Conservation (phyloP, 1,284 basidiomycete genomes). For the Microbotryum scabiosae region DNA sequence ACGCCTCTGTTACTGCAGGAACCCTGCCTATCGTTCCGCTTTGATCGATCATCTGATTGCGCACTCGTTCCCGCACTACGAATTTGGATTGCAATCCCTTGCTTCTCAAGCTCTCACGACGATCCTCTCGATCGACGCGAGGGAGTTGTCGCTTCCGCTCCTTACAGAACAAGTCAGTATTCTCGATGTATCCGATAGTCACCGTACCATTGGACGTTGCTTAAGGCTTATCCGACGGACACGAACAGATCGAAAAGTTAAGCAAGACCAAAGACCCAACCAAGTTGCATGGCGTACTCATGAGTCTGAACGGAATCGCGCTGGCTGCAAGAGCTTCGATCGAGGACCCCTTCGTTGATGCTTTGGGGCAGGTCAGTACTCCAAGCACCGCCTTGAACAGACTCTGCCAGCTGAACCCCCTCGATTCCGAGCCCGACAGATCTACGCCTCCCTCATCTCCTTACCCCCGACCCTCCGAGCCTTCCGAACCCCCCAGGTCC, state of each 20-base stretch:
- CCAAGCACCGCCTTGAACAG: too few relatives aligned
- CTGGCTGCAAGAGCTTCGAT: constrained; percentile 32
- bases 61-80: constrained; percentile 82
- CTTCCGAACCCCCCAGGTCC: too few relatives aligned
- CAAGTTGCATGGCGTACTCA: constrained; percentile 73
- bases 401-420: too few relatives aligned
- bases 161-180: neutral
- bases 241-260: constrained; percentile 51
- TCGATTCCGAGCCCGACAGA: too few relatives aligned
- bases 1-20: constrained; percentile 32
- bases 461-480: too few relatives aligned
- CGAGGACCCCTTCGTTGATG: neutral
- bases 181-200: neutral
- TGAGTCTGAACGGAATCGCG: constrained; percentile 64
- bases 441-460: too few relatives aligned
- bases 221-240: too few relatives aligned
- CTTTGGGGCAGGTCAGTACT: too few relatives aligned
- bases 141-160: constrained; percentile 40
- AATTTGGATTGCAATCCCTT: constrained; percentile 64
- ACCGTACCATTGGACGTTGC: neutral
- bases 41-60: constrained; percentile 68
- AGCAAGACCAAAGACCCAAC: constrained; percentile 54
- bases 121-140: constrained; percentile 58
- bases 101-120: constrained; percentile 67
- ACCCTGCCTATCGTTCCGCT: constrained; percentile 56